Percentiles rank a stretch among this genome's conserved stretches.
Evolutionary conservation across 257 asterid genomes (phyloP).

Genomic region (Scutellaria galericulata): DNA sequence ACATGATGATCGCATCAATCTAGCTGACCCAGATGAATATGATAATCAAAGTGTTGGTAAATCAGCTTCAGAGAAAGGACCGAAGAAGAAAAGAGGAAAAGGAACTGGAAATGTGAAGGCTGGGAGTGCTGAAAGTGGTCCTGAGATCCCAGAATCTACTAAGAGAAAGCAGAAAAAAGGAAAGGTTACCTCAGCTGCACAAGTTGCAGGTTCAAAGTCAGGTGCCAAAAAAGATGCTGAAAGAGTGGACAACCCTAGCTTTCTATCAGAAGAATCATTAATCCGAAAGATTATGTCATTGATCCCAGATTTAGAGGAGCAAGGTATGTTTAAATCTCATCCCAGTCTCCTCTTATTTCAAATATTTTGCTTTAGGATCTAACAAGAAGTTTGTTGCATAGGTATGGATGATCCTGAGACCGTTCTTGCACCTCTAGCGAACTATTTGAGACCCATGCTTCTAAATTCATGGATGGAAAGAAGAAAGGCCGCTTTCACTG

Average conservation of each 20-base stretch:
- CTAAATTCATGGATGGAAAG: constrained; percentile 82
- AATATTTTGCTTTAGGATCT: constrained; percentile 25
- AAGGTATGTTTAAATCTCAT: constrained; percentile 53
- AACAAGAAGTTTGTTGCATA: constrained; percentile 38
- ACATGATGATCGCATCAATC: constrained; percentile 50
- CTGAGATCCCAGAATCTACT: constrained; percentile 63
- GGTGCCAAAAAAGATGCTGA: constrained; percentile 69
- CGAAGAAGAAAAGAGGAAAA: constrained; percentile 88
- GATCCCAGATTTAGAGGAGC: constrained; percentile 90
- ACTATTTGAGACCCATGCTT: constrained; percentile 87
- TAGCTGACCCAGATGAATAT: constrained; percentile 61
- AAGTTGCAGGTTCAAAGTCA: constrained; percentile 63
- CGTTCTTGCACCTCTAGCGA: constrained; percentile 78
- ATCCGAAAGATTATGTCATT: constrained; percentile 66
- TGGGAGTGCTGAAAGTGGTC: constrained; percentile 58
- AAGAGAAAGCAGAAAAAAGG: constrained; percentile 84
- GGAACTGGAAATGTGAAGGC: constrained; percentile 64
- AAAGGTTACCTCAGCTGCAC: constrained; percentile 59
- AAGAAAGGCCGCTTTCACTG: constrained; percentile 82
- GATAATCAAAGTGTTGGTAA: constrained; percentile 60
- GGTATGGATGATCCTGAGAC: constrained; percentile 79
- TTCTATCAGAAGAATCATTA: constrained; percentile 78
- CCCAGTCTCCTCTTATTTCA: constrained; percentile 28
- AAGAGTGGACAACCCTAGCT: constrained; percentile 57
- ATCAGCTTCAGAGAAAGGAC: constrained; percentile 71